Evolutionary conservation across 192 early-diverging fungal species (phyloP), one percentile per base, ranked within the genome.

Genomic region (Rhizophagus sp.): DNA sequence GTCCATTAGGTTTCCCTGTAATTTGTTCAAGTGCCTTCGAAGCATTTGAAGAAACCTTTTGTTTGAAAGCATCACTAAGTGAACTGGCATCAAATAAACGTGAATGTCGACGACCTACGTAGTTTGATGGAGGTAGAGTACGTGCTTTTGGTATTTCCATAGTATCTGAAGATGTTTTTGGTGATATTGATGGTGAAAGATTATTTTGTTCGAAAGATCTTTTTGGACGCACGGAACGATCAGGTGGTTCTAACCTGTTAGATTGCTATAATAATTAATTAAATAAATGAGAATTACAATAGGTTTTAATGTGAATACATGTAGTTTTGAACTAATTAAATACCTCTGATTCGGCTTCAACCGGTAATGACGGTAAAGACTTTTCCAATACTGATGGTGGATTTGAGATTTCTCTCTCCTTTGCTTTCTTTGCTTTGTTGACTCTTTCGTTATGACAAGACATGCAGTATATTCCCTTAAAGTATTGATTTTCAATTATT

Each of bases 391-490:
- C 17, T 19, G 25, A 25, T 52, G 52, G 57, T 22, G 68, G 61
- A 22, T 71, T 39, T 27, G 24, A 19, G 24, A 47, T 72, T 13
- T 81, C 61, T 36, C 77, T 64, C 64, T 80, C 62, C 57, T 63
- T 61, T 74, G 71, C 41, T 82, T 81, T 44, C 71, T 76, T 30
- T 71, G 70, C 17, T 84, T 81, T 80, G 82, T 79, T 34, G 62
- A 84, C 87, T 79, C 79, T 86, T 75, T 82, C 84, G 80, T 83
- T 89, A 82, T 94, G 93, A 78, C 94, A 95, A 13, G 64, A 79
- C 72, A 92, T 92, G 74, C 94, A 95, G 78, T 91, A 94, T 36
- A 95, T 85, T 62, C 94, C 94, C 88, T 91, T 82, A 44, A 77
- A 34, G 8, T 27, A 24, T 36, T 27, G 11, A 62, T 19, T 57